phyloP scores from a whole-genome alignment of 2,329 filamentous ascomycete genomes.

The Nigrospora oryzae region DNA sequence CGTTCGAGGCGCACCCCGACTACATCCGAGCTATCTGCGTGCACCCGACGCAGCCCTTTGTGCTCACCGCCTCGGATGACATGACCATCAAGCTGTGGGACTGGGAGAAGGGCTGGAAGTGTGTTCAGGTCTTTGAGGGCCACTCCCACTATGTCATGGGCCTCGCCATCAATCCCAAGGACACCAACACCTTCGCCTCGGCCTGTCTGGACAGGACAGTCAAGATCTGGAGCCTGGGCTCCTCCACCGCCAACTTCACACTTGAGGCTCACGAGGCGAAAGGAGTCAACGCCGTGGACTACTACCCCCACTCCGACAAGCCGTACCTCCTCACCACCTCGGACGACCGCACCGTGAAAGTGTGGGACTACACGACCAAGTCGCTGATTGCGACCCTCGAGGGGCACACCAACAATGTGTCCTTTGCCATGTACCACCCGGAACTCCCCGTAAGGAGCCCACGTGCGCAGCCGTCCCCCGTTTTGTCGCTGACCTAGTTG shows the following conservation, averaged over 20 bases:
- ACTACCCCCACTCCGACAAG: conserved; percentile 66
- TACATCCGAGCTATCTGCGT: conserved; percentile 97
- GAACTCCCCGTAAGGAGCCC: conserved; percentile 57
- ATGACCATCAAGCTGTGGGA: conserved; percentile 99
- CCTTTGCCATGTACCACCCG: conserved; percentile 95
- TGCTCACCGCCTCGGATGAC: conserved; percentile 92
- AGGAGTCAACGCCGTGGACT: conserved; percentile 97
- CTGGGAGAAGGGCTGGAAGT: conserved; percentile 98
- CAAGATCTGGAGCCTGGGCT: conserved; percentile 96
- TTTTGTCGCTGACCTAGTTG: neutral
- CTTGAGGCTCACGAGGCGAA: conserved; percentile 95
- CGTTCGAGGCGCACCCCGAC: conserved; percentile 95
- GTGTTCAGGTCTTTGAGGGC: conserved; percentile 91
- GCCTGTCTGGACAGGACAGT: conserved; percentile 94
- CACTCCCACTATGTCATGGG: conserved; percentile 97
- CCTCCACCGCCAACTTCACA: conserved; percentile 90
- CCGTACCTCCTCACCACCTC: conserved; percentile 92
- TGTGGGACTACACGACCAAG: conserved; percentile 99
- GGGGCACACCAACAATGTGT: conserved; percentile 96
- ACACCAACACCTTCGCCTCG: conserved; percentile 84
- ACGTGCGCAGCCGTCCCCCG: neutral
- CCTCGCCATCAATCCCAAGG: conserved; percentile 93
- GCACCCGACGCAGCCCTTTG: conserved; percentile 90
- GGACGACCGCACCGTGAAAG: conserved; percentile 92
- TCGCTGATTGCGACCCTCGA: conserved; percentile 93